Conservation (phyloP, 306 rosid genomes). For the Comarum palustre region DNA sequence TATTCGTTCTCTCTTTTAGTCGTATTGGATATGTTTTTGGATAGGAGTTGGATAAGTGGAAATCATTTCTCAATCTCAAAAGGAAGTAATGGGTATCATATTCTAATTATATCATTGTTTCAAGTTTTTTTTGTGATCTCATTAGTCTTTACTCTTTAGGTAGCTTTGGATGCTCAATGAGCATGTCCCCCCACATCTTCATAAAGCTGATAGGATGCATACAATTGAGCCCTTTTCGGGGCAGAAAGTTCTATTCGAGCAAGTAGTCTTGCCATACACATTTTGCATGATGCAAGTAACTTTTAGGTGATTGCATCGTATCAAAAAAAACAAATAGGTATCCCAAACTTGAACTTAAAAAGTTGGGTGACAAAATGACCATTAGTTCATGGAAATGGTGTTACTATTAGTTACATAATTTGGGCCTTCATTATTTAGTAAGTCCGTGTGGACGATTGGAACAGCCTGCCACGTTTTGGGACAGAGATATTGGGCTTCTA, state of each 20-base stretch:
- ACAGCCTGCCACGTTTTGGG: too few relatives aligned
- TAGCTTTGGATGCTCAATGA: not conserved
- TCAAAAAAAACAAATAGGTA: too few relatives aligned
- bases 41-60: constrained; percentile 38
- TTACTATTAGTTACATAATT: too few relatives aligned
- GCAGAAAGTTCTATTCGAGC: not conserved
- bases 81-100: constrained; percentile 15
- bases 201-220: not conserved
- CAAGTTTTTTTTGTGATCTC: not conserved
- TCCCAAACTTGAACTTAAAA: too few relatives aligned
- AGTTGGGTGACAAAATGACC: too few relatives aligned
- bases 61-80: constrained; percentile 18
- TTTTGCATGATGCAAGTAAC: not conserved
- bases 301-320: not conserved
- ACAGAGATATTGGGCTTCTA: too few relatives aligned
- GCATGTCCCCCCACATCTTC: not conserved
- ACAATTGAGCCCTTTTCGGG: constrained; percentile 3
- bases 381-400: too few relatives aligned
- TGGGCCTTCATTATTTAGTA: too few relatives aligned
- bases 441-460: too few relatives aligned
- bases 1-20: not conserved
- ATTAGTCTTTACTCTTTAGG: constrained; percentile 2
- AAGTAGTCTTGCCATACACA: not conserved
- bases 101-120: not conserved
- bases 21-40: constrained; percentile 37